Evolutionary conservation across 2,329 filamentous ascomycete species (phyloP).

Genomic region (Cladorrhinum sp.): DNA sequence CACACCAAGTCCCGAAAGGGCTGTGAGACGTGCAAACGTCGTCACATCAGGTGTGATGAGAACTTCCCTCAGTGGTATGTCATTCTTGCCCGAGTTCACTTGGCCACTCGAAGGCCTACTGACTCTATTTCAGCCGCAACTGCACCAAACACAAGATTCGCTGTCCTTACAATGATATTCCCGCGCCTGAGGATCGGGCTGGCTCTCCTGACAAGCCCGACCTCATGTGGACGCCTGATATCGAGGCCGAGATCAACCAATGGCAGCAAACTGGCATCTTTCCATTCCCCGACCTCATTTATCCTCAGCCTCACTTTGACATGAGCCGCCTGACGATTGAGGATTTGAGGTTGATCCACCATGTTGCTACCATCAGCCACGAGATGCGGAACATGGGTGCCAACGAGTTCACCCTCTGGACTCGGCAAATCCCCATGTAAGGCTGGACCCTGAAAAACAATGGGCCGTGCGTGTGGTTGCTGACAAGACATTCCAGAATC

Average conservation of each 20-base stretch:
- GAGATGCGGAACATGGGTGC: slow-evolving; percentile 75
- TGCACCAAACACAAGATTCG: slow-evolving; percentile 99
- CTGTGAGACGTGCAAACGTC: slow-evolving; percentile 92
- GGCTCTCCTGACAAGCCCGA: slow-evolving; percentile 61
- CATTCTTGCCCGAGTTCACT: neutral
- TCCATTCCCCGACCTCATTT: slow-evolving; percentile 80
- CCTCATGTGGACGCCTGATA: slow-evolving; percentile 82
- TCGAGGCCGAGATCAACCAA: slow-evolving; percentile 73
- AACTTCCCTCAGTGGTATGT: slow-evolving; percentile 93
- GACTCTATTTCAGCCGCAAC: slow-evolving; percentile 65
- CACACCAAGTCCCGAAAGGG: slow-evolving; percentile 99
- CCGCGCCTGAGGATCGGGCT: slow-evolving; percentile 61
- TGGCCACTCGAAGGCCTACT: slow-evolving; percentile 11
- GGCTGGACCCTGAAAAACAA: slow-evolving; percentile 34
- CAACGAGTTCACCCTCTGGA: slow-evolving; percentile 87
- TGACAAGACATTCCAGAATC: slow-evolving; percentile 54
- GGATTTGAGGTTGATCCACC: slow-evolving; percentile 85
- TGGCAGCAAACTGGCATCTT: slow-evolving; percentile 85
- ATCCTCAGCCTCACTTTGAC: slow-evolving; percentile 69
- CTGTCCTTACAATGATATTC: slow-evolving; percentile 93
- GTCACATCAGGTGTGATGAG: slow-evolving; percentile 97
- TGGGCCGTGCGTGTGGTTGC: slow-evolving; percentile 10
- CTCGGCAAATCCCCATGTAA: slow-evolving; percentile 86
- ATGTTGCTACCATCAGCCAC: slow-evolving; percentile 80
- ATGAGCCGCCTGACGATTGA: slow-evolving; percentile 62